Evolutionary conservation across 2,329 filamentous ascomycete species (phyloP).

Genomic region (Lojkania enalia): DNA sequence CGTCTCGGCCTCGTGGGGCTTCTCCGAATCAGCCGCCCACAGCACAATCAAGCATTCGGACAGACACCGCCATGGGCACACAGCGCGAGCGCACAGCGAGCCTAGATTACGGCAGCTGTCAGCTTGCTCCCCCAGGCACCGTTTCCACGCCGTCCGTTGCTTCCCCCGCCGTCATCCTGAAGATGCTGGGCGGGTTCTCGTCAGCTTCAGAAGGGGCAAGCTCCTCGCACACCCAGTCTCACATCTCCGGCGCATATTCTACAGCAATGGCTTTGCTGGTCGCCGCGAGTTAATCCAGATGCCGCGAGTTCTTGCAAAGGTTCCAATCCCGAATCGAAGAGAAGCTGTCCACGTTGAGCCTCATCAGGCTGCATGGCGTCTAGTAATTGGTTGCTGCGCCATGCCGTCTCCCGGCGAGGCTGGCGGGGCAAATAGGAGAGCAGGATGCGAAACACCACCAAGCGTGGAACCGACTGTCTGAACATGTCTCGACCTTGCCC

Average conservation of each 20-base stretch:
- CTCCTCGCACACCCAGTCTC: constrained; percentile 19
- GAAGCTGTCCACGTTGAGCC: constrained; percentile 24
- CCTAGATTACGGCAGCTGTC: constrained; percentile 19
- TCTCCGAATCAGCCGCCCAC: constrained; percentile 29
- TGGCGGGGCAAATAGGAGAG: constrained; percentile 26
- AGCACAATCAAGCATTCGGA: constrained; percentile 25
- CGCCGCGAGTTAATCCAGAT: constrained; percentile 4
- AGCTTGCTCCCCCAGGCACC: constrained; percentile 25
- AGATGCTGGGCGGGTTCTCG: too few species aligned
- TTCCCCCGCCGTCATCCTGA: constrained; percentile 14
- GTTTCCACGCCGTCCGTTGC: constrained; percentile 18
- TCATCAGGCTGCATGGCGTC: constrained; percentile 15
- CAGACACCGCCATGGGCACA: constrained; percentile 23
- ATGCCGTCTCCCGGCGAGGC: constrained; percentile 25
- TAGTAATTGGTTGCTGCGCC: constrained; percentile 13
- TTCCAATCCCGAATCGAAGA: constrained; percentile 14
- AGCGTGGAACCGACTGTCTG: constrained; percentile 25
- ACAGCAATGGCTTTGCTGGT: constrained; percentile 18
- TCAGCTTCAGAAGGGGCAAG: not conserved
- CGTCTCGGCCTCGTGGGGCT: constrained; percentile 39
- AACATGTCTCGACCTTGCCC: constrained; percentile 21
- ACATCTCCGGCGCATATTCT: constrained; percentile 16
- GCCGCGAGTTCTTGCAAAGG: not conserved
- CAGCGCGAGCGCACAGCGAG: constrained; percentile 16
- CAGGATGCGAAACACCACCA: constrained; percentile 24